Evolutionary conservation across 1,284 basidiomycete species (phyloP).

Genomic region (Naganishia sp.): DNA sequence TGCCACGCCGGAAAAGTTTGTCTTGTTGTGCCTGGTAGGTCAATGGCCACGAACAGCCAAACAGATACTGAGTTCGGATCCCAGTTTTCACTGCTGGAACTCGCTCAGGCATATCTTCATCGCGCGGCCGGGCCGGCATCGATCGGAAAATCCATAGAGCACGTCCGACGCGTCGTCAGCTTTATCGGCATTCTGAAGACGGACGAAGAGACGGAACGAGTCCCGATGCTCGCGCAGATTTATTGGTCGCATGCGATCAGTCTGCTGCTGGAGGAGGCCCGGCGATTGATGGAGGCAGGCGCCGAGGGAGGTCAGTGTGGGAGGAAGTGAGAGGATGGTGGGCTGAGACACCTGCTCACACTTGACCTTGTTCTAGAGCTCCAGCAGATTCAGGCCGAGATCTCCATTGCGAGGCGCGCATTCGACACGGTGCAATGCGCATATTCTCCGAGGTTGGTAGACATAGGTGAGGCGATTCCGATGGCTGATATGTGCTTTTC

Average conservation of each 20-base stretch:
- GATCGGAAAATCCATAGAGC: background rate
- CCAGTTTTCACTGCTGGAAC: slow-evolving; percentile 7
- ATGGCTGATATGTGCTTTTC: too few species aligned
- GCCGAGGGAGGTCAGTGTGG: background rate
- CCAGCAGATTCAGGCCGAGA: slow-evolving; percentile 14
- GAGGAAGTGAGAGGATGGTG: background rate
- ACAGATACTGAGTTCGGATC: background rate
- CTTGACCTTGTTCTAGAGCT: background rate
- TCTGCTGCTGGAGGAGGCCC: slow-evolving; percentile 4
- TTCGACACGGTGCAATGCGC: too few species aligned
- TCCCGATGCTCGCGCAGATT: slow-evolving; percentile 21
- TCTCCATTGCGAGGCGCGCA: background rate
- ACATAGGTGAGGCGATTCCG: too few species aligned
- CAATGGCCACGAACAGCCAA: too few species aligned
- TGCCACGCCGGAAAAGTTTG: slow-evolving; percentile 13
- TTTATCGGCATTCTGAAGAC: slow-evolving; percentile 9
- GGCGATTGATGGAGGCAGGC: background rate
- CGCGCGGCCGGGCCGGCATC: background rate
- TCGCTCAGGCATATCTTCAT: slow-evolving; percentile 16
- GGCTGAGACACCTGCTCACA: background rate
- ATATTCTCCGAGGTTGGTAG: too few species aligned
- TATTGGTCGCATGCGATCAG: slow-evolving; percentile 25
- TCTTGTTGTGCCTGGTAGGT: slow-evolving; percentile 18
- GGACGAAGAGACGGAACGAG: slow-evolving; percentile 11
- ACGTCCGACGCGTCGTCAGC: slow-evolving; percentile 1